A percentile compares a stretch with the other conserved stretches of the same genome.
These are phyloP conservation scores for Teratosphaeriaceae sp. DNA, from an alignment of 2,329 filamentous ascomycete genomes.

Conservation along the genomic window DNA sequence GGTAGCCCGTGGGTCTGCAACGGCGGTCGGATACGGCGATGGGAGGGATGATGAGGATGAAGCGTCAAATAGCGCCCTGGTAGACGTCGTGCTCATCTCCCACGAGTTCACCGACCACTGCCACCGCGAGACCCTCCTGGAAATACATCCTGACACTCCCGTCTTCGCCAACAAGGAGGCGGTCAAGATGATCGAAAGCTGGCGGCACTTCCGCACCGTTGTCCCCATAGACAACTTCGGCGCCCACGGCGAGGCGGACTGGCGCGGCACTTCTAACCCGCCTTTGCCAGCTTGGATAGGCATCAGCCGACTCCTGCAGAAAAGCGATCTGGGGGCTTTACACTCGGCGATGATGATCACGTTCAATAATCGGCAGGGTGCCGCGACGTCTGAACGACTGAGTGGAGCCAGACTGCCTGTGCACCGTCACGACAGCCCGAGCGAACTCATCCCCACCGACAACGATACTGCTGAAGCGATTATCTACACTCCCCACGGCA, in stretches of 20 bases:
- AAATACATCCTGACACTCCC: conserved; percentile 48
- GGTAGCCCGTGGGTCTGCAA: no score
- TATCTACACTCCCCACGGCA: conserved; percentile 60
- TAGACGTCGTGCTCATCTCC: conserved; percentile 55
- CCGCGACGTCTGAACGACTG: conserved; percentile 15
- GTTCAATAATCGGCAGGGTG: conserved; percentile 36
- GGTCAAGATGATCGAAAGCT: conserved; percentile 49
- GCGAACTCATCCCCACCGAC: no score
- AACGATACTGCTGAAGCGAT: conserved; percentile 46
- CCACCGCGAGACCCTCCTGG: conserved; percentile 53
- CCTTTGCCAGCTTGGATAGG: conserved; percentile 55
- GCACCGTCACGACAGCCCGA: no score
- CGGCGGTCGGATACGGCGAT: conserved; percentile 12
- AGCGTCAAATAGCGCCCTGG: no score
- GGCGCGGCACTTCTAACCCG: conserved; percentile 38
- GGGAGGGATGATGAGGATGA: conserved; percentile 9
- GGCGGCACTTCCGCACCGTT: conserved; percentile 54
- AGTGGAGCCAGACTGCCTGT: no score
- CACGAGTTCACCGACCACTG: conserved; percentile 67
- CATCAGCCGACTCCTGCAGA: conserved; percentile 50
- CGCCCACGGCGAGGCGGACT: conserved; percentile 32
- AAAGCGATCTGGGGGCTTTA: conserved; percentile 52
- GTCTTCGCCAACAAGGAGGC: conserved; percentile 55
- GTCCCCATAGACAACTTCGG: conserved; percentile 43
- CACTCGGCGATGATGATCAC: conserved; percentile 56